These are phyloP conservation scores for Aspergillus campestris DNA, from an alignment of 495 filamentous ascomycete genomes.

Conservation along the genomic window DNA sequence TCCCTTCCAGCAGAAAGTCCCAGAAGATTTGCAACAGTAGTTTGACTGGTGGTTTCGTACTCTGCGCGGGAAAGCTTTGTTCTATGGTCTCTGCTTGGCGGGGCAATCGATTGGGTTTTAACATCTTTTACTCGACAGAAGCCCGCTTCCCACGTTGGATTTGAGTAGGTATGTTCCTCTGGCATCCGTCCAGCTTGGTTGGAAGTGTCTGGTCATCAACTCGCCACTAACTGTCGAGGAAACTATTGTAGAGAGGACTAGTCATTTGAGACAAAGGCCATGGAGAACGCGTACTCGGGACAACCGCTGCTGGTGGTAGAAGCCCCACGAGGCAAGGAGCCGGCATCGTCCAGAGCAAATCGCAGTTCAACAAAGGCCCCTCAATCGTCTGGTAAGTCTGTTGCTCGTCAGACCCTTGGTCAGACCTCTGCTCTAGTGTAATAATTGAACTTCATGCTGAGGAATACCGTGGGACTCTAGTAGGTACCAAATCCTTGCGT, in stretches of 20 bases:
- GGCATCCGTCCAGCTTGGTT: not conserved
- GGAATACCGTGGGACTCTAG: conserved; percentile 4
- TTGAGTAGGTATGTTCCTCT: too few relatives aligned
- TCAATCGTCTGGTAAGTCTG: conserved; percentile 19
- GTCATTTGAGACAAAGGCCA: conserved; percentile 14
- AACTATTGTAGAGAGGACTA: too few relatives aligned
- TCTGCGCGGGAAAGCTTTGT: not conserved
- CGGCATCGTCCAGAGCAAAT: conserved; percentile 9
- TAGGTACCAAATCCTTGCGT: conserved; percentile 11
- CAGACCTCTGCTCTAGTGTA: not conserved
- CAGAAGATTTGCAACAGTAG: too few relatives aligned
- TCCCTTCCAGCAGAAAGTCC: too few relatives aligned
- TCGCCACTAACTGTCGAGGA: not conserved
- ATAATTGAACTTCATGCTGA: conserved; percentile 5
- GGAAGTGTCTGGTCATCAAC: not conserved
- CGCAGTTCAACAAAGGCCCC: conserved; percentile 7
- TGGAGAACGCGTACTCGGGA: conserved; percentile 28
- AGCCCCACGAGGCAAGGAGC: conserved; percentile 9
- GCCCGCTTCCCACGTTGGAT: too few relatives aligned
- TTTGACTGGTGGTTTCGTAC: not conserved
- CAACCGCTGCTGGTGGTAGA: conserved; percentile 16
- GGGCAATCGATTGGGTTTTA: too few relatives aligned
- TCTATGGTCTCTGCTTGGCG: too few relatives aligned
- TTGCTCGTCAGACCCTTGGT: too few relatives aligned
- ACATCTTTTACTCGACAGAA: too few relatives aligned